Evolutionary conservation across 2,329 filamentous ascomycete species (phyloP), one percentile per base, ranked within the genome.

Genomic region (Colletotrichum spaethianum): DNA sequence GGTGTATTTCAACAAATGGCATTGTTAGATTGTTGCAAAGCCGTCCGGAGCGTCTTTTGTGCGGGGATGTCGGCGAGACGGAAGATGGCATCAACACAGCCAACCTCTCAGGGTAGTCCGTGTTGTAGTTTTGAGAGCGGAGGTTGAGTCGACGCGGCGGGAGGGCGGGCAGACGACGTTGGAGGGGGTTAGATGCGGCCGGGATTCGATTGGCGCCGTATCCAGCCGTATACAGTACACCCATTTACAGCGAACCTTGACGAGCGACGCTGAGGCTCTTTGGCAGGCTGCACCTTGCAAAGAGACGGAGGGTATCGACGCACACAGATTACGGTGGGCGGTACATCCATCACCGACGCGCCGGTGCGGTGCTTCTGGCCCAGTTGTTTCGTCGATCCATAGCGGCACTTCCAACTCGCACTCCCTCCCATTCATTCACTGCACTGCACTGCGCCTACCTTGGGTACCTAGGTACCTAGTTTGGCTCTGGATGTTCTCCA

Each of bases 221-320:
- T n/a, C n/a, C n/a, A n/a, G n/a, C n/a, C n/a, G n/a, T n/a, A n/a
- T n/a, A n/a, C n/a, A n/a, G 44, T 44, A 14, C 38, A 26, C 50
- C 67, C 56, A 67, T 56, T 62, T 62, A 56, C 68, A 67, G 63
- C 33, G 40, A 66, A 60, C 42, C 62, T 66, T 53, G 56, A 65
- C 65, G 59, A 52, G 57, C 38, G 63, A 61, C 48, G 52, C 67
- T 56, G 67, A 62, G 67, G 55, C 63, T 62, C 55, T 48, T 40
- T n/a, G 9, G 33, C 56, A 53, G 67, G 67, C 56, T 16, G 31
- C 7, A 16, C 59, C 57, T 26, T 68, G 59, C 57, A 8, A 8
- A 38, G 33, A 33, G 46, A 28, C 23, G 7, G 2, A 16, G 60
- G 26, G 69, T 72, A 60, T 0, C 59, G 44, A 1, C 4, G 16